phyloP scores from a whole-genome alignment of 1,284 basidiomycete genomes.

The Ustilago vetiveriae region DNA sequence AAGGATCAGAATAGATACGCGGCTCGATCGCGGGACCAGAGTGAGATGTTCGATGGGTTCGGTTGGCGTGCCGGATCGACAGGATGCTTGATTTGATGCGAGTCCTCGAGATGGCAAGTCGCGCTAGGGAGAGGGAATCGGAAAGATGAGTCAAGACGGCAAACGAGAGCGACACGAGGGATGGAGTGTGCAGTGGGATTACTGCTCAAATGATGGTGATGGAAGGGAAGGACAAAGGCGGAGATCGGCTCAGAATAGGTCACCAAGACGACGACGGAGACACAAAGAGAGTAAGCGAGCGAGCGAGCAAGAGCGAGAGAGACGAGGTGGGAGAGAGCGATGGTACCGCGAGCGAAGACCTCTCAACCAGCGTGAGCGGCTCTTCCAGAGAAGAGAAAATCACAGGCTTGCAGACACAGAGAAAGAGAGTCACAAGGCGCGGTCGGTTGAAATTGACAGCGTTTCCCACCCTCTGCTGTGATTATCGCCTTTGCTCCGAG shows the following conservation, averaged over 20 bases:
- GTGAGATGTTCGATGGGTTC: no score
- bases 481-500: not conserved
- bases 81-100: not conserved
- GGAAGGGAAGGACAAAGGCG: not conserved
- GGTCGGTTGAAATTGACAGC: conserved; percentile 6
- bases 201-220: conserved; percentile 2
- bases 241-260: not conserved
- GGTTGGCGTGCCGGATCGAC: no score
- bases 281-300: not conserved
- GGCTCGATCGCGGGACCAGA: not conserved
- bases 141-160: not conserved
- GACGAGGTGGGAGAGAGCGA: no score
- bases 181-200: no score
- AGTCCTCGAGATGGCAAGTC: not conserved
- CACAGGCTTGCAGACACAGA: conserved; percentile 13
- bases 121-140: not conserved
- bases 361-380: no score
- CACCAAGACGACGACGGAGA: not conserved
- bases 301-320: no score
- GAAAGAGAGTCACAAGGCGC: not conserved
- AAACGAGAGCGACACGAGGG: not conserved
- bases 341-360: no score
- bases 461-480: conserved; percentile 1
- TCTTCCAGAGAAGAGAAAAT: not conserved
- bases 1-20: conserved; percentile 8